Evolutionary conservation across 2,329 filamentous ascomycete genomes (phyloP), one percentile per base, ranked within the genome.

Genomic region (Ophiostoma sp.): DNA sequence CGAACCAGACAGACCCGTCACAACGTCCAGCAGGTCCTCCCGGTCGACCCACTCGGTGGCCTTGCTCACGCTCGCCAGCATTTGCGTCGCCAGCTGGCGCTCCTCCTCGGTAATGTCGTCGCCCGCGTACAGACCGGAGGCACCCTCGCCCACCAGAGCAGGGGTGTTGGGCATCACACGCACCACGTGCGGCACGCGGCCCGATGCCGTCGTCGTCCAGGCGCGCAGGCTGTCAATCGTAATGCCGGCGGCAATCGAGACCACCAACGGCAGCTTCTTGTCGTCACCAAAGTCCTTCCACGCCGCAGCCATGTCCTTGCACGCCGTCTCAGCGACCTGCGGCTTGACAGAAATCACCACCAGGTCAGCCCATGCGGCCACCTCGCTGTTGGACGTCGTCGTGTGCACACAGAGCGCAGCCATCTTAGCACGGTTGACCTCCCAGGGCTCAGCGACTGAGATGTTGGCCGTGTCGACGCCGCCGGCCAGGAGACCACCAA

Each of bases 161-260:
- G 85, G 85, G 5, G 85, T 87, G 79, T 87, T 87, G 71, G 85
- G 85, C 85, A 87, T 87, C 73, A 86, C 84, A 25, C 85, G 82
- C n/a, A 87, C 83, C 19, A 85, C 80, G 63, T 83, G 84, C 0
- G 84, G 83, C 1, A 81, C 77, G 28, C 79, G 79, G 3, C 82
- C 83, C 45, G 80, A 81, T 1, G 79, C 74, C 0, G 81, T 79
- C 72, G 78, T 82, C 73, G 83, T 78, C 85, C 85, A 87, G 55
- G 79, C 77, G 55, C 79, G 79, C 76, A 86, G 78, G 77, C 83
- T 85, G 45, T 77, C 78, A 36, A 85, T 79, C 9, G 84, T 85
- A 77, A 86, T 84, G 71, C 85, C 85, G 1, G 85, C 85, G 3
- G 84, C 84, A 73, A 87, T 86, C 73, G 83, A 86, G 50, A 87